Evolutionary conservation across 768 basidiomycete species (phyloP), one percentile per base, ranked within the genome.

Genomic region (Auriscalpium microsporum): DNA sequence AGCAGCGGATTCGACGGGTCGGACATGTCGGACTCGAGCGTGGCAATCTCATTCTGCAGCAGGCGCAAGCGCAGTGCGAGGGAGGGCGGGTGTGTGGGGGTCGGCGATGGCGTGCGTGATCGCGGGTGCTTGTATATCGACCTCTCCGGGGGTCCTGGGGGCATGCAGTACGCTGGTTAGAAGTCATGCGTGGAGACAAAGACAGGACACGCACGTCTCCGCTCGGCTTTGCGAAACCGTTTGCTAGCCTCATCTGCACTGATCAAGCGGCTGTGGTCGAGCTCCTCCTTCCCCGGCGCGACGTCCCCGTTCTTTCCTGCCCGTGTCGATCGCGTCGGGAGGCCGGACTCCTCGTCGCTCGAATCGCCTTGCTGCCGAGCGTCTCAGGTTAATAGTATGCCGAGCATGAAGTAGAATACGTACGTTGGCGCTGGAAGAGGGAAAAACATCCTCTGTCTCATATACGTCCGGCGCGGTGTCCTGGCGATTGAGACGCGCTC

Each of bases 401-500:
- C 28, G 28, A 28, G 28, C 28, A 28, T 28, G 28, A 28, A 7
- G 47, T 28, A 45, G n/a, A n/a, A 53, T 16, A 71, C 79, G 56
- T 66, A 86, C 87, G 59, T 76, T 75, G 19, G 71, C 69, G 49
- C 78, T 74, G 33, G 78, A 67, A 14, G 76, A 68, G 13, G 78
- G 83, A 64, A 84, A 78, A 14, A 81, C 75, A 61, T 95, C 93
- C 47, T 90, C 87, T 0, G 93, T 95, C 67, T 95, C 93, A 65
- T 95, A 95, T 45, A 95, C 81, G 68, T 95, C 93, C 42, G 81
- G 91, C 1, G 90, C 91, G 11, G 88, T 90, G 71, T 94, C 92
- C 92, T 95, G 13, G 51, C 36, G n/a, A 40, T n/a, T 16, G 28
- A 19, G 35, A 50, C 46, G 34, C 33, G 42, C 49, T 38, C 16